Conservation (phyloP, 192 early-diverging fungal species). For the Lunasporangiospora selenospora region DNA sequence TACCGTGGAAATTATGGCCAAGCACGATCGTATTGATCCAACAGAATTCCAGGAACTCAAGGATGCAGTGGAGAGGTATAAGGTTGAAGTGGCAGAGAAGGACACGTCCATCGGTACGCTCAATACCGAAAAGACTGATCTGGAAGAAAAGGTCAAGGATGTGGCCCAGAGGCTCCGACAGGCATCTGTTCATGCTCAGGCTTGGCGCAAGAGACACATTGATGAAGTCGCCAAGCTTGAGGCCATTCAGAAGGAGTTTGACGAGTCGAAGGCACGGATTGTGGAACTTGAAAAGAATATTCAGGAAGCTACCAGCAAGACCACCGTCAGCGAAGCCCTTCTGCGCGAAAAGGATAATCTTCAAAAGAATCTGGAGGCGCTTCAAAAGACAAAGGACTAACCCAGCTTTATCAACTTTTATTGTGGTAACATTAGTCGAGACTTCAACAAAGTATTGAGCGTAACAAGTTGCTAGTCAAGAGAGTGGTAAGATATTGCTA, state of each 20-base stretch:
- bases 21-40: conserved; percentile 85
- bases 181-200: conserved; percentile 20
- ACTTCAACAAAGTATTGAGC: background rate
- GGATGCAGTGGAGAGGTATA: conserved; percentile 51
- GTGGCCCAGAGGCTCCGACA: conserved; percentile 8
- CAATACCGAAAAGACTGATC: conserved; percentile 20
- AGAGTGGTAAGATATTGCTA: conserved; percentile 3
- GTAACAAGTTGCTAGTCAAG: conserved; percentile 5
- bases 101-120: background rate
- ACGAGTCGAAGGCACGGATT: conserved; percentile 25
- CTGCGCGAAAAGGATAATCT: conserved; percentile 8
- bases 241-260: conserved; percentile 25
- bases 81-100: conserved; percentile 18
- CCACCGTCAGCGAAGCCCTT: conserved; percentile 13
- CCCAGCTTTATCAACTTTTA: background rate
- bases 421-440: background rate
- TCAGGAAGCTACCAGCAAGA: conserved; percentile 39
- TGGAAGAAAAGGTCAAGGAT: conserved; percentile 31
- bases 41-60: conserved; percentile 76
- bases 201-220: conserved; percentile 20
- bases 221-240: conserved; percentile 26
- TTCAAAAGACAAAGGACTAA: conserved; percentile 10
- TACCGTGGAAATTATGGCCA: conserved; percentile 73
- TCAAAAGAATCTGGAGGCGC: conserved; percentile 8
- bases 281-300: conserved; percentile 49